phyloP scores from a whole-genome alignment of 345 rosid species.

The Aethionema arabicum region DNA sequence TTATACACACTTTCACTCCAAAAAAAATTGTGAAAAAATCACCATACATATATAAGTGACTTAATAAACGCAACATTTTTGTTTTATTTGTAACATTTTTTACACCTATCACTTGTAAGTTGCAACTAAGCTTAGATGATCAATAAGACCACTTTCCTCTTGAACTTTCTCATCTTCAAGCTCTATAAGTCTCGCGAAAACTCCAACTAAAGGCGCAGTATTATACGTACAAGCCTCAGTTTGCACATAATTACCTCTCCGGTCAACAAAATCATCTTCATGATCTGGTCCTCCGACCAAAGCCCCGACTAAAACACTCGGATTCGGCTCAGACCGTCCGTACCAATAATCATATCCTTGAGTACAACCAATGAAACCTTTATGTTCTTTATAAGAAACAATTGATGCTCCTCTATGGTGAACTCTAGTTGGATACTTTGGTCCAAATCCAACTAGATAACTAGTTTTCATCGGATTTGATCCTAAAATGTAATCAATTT shows the following conservation, averaged over 20 bases:
- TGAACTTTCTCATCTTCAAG: conserved; percentile 43
- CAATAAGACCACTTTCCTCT: conserved; percentile 10
- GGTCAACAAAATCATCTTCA: conserved; percentile 48
- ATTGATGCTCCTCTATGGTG: conserved; percentile 96
- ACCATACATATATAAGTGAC: conserved; percentile 22
- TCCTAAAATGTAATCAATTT: conserved; percentile 83
- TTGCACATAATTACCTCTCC: conserved; percentile 51
- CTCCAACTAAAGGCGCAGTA: conserved; percentile 65
- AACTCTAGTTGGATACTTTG: conserved; percentile 62
- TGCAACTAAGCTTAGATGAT: conserved; percentile 45
- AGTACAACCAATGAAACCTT: conserved; percentile 92
- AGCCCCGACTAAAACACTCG: conserved; percentile 64
- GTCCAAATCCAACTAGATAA: conserved; percentile 79
- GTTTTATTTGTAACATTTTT: background rate
- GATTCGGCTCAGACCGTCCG: conserved; percentile 47
- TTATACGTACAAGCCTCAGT: conserved; percentile 61
- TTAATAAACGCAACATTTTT: conserved; percentile 13
- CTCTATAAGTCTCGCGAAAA: conserved; percentile 60
- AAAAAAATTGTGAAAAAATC: conserved; percentile 19
- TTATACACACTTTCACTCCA: conserved; percentile 34
- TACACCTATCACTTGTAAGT: conserved; percentile 37
- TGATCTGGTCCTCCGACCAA: conserved; percentile 74
- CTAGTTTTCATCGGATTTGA: conserved; percentile 82
- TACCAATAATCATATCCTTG: conserved; percentile 73
- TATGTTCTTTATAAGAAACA: conserved; percentile 63